Percentiles rank a stretch among this genome's conserved stretches.
Conservation (phyloP, 352 stramenopile genomes). For the Phytophthora macrochlamydospora region DNA sequence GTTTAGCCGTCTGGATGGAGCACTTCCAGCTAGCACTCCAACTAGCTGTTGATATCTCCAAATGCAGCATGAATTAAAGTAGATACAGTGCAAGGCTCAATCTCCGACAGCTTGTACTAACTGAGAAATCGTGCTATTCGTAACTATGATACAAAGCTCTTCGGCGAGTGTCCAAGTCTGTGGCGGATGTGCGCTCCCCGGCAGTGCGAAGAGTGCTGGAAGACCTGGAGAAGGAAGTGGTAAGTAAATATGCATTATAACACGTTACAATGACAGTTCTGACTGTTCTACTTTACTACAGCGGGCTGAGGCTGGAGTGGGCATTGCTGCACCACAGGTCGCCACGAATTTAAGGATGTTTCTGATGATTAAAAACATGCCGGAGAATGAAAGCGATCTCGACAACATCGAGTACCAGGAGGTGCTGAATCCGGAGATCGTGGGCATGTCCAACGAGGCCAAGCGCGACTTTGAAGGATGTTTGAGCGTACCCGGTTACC, state of each 20-base stretch:
- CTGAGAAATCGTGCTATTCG: slow-evolving; percentile 15
- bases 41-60: neutral
- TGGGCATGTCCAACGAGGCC: slow-evolving; percentile 48
- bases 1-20: slow-evolving; percentile 4
- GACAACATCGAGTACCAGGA: slow-evolving; percentile 67
- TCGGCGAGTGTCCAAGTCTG: slow-evolving; percentile 69
- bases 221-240: slow-evolving; percentile 73
- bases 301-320: too few species aligned
- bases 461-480: slow-evolving; percentile 88
- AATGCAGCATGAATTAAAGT: neutral
- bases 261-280: too few species aligned
- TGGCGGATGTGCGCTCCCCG: slow-evolving; percentile 58
- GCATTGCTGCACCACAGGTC: slow-evolving; percentile 71
- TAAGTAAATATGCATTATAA: slow-evolving; percentile 12
- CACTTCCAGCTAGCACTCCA: slow-evolving; percentile 1
- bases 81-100: slow-evolving; percentile 1
- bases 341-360: slow-evolving; percentile 83
- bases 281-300: too few species aligned
- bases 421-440: slow-evolving; percentile 83
- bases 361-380: slow-evolving; percentile 79
- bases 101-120: neutral
- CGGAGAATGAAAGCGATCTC: slow-evolving; percentile 58
- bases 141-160: slow-evolving; percentile 42
- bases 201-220: slow-evolving; percentile 57
- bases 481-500: slow-evolving; percentile 82